Evolutionary conservation across 2,329 filamentous ascomycete genomes (phyloP), one percentile per base, ranked within the genome.

Genomic region (Dothistroma pini): DNA sequence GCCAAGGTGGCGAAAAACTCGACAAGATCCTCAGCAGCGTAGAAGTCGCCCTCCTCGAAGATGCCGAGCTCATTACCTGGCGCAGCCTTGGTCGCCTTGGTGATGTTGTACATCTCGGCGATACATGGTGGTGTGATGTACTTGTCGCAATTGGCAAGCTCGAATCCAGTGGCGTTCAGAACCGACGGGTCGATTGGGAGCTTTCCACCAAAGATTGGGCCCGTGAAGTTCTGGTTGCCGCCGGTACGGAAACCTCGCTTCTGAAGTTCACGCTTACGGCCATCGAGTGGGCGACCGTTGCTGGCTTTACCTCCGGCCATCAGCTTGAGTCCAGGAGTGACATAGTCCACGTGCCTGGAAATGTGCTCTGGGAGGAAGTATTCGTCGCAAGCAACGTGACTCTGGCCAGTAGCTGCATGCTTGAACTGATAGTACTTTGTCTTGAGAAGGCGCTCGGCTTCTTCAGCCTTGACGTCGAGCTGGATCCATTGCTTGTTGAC

Each of bases 361-460:
- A 85, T 65, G 47, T 78, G 69, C 31, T 75, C 74, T 0, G 83
- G 83, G 5, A 85, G 71, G 60, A 82, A 80, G 68, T 84, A 76
- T 69, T 67, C 69, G 56, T 76, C 75, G 58, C 75, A 77, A 25
- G 75, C 77, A 38, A 78, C 69, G 47, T 75, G 74, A 55, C 71
- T 69, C 35, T 71, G 71, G 0, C 80, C 84, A 51, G 82, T 74
- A 7, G 80, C 74, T 12, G 80, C 80, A 71, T 86, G 83, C 70
- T 88, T 84, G 61, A 84, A 82, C 38, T 85, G 79, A 59, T 85
- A 83, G 55, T 82, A 86, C 64, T 86, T 84, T 57, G 77, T 72
- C 64, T 74, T 71, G 19, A 80, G 68, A 4, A 80, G 67, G 29
- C 60, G 60, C 32, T 80, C 78, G 1, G 74, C 74, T 54, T 80